Evolutionary conservation across 305 asterid genomes (phyloP).

Genomic region (Fraxinus dipetala): DNA sequence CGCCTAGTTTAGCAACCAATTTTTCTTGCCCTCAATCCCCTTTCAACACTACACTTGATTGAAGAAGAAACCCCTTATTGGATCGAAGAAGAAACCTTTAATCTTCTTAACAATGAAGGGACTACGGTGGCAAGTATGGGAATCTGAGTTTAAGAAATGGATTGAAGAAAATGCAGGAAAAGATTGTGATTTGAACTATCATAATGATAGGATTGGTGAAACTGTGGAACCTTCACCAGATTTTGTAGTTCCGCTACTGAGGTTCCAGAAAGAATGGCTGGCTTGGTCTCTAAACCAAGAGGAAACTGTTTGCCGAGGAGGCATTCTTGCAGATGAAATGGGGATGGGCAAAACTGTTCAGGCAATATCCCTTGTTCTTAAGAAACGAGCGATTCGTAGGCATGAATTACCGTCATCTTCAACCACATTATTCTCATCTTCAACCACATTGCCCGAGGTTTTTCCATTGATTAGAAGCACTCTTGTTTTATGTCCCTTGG

Average conservation of each 20-base stretch:
- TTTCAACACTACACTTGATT: no score
- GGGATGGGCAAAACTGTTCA: constrained; percentile 97
- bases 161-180: constrained; percentile 46
- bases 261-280: constrained; percentile 93
- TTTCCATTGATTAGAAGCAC: constrained; percentile 29
- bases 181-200: constrained; percentile 47
- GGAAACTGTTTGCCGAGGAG: constrained; percentile 66
- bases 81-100: no score
- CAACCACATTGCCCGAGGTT: constrained; percentile 43
- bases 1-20: constrained; percentile 5
- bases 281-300: constrained; percentile 90
- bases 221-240: constrained; percentile 61
- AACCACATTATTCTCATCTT: constrained; percentile 22
- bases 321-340: constrained; percentile 96
- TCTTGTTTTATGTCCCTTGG: no score
- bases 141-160: constrained; percentile 62
- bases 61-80: no score
- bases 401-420: constrained; percentile 31
- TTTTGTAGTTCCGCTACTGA: constrained; percentile 66
- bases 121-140: constrained; percentile 67
- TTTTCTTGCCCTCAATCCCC: background rate
- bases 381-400: constrained; percentile 48
- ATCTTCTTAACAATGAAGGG: background rate
- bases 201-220: constrained; percentile 52
- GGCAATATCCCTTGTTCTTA: constrained; percentile 86